Conservation (phyloP, 495 filamentous ascomycete genomes). For the Penicillium malachiteum region DNA sequence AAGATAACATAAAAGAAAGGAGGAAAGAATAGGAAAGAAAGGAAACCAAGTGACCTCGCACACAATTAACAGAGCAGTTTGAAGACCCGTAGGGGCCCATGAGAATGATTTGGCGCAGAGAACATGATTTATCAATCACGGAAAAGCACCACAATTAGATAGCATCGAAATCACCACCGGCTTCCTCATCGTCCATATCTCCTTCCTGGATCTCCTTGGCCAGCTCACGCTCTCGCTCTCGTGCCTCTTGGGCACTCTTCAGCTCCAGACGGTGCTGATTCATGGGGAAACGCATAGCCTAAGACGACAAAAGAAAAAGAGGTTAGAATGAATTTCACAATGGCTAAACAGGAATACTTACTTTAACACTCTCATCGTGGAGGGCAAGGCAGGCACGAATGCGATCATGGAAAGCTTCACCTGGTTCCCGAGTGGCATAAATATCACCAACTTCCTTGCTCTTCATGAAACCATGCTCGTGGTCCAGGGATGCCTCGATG, state of each 20-base stretch:
- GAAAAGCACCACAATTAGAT: constrained; percentile 56
- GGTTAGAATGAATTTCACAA: background rate
- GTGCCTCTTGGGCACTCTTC: constrained; percentile 95
- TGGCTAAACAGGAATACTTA: constrained; percentile 38
- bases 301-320: constrained; percentile 9
- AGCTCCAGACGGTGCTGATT: constrained; percentile 97
- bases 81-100: constrained; percentile 18
- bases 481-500: constrained; percentile 92
- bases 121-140: too few species aligned
- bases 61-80: constrained; percentile 28
- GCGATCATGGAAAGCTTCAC: constrained; percentile 94
- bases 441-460: constrained; percentile 94
- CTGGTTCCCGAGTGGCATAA: constrained; percentile 92
- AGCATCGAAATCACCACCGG: constrained; percentile 94
- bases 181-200: constrained; percentile 95
- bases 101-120: constrained; percentile 15
- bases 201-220: constrained; percentile 99
- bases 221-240: constrained; percentile 91
- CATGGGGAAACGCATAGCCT: constrained; percentile 99
- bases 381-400: constrained; percentile 86
- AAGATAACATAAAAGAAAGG: background rate
- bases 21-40: constrained; percentile 7
- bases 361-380: constrained; percentile 98
- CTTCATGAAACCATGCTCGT: constrained; percentile 96
- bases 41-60: constrained; percentile 27